Conservation (phyloP, 2,329 filamentous ascomycete genomes). For the Trichoderma harzianum region DNA sequence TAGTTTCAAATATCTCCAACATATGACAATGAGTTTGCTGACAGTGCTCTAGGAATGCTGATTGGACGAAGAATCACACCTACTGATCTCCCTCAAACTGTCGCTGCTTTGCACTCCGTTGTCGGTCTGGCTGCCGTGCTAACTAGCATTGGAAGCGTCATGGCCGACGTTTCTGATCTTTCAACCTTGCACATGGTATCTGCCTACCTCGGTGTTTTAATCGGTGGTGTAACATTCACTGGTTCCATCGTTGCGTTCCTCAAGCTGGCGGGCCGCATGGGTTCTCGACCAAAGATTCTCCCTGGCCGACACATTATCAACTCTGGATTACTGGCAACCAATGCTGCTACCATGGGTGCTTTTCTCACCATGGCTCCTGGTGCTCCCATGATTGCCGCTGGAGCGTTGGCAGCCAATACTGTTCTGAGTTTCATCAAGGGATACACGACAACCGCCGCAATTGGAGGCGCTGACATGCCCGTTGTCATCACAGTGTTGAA, state of each 20-base stretch:
- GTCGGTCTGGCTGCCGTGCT: slow-evolving; percentile 85
- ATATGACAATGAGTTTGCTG: not conserved
- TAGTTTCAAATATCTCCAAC: not conserved
- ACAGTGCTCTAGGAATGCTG: slow-evolving; percentile 52
- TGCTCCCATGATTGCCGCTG: slow-evolving; percentile 73
- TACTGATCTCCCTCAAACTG: slow-evolving; percentile 83
- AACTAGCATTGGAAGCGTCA: slow-evolving; percentile 83
- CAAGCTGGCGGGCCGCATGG: slow-evolving; percentile 80
- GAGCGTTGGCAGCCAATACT: slow-evolving; percentile 72
- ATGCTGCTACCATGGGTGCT: slow-evolving; percentile 77
- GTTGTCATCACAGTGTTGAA: slow-evolving; percentile 89
- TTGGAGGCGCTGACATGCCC: slow-evolving; percentile 92
- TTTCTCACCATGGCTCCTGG: slow-evolving; percentile 81
- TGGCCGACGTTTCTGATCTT: slow-evolving; percentile 67
- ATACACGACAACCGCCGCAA: slow-evolving; percentile 81
- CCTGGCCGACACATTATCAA: slow-evolving; percentile 77
- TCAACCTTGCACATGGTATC: slow-evolving; percentile 80
- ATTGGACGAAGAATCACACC: slow-evolving; percentile 86
- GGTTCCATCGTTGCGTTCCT: slow-evolving; percentile 86
- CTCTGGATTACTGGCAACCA: slow-evolving; percentile 67
- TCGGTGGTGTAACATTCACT: slow-evolving; percentile 85
- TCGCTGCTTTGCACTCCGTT: slow-evolving; percentile 84
- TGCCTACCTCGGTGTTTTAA: slow-evolving; percentile 80
- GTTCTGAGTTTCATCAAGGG: slow-evolving; percentile 79
- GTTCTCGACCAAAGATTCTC: slow-evolving; percentile 68